Conservation (phyloP, 495 filamentous ascomycete species). For the Cenococcum geophilum region DNA sequence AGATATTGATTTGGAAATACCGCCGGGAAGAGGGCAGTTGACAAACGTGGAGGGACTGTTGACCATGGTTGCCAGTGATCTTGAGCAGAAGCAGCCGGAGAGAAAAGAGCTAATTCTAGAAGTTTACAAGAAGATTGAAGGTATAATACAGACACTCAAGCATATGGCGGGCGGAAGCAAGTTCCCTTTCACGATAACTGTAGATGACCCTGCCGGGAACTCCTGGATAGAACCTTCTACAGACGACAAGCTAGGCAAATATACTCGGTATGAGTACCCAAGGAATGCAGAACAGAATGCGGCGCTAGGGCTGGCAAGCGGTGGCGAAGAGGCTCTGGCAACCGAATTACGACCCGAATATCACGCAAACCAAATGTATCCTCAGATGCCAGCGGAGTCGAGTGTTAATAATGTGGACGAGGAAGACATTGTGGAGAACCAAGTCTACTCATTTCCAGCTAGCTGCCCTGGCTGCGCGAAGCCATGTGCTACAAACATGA, state of each 20-base stretch:
- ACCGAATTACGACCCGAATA: constrained; percentile 38
- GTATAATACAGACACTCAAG: constrained; percentile 61
- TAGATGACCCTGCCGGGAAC: constrained; percentile 95
- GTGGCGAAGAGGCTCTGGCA: constrained; percentile 25
- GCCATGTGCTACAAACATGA: constrained; percentile 79
- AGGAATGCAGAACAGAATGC: constrained; percentile 81
- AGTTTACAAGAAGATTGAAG: constrained; percentile 65
- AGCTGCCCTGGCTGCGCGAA: constrained; percentile 86
- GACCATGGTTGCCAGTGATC: constrained; percentile 63
- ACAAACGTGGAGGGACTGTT: constrained; percentile 90
- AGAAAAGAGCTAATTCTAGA: constrained; percentile 69
- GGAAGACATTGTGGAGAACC: constrained; percentile 76
- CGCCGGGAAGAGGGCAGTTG: constrained; percentile 77
- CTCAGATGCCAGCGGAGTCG: constrained; percentile 35
- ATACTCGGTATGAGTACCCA: constrained; percentile 70
- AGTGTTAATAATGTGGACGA: constrained; percentile 42
- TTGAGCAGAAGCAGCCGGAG: constrained; percentile 66
- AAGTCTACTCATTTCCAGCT: constrained; percentile 84
- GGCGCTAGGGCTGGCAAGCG: constrained; percentile 60
- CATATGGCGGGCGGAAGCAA: constrained; percentile 65
- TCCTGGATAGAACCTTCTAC: constrained; percentile 89
- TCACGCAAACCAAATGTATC: constrained; percentile 34
- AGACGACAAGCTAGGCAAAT: constrained; percentile 63
- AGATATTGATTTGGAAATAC: constrained; percentile 85
- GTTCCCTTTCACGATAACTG: constrained; percentile 79